Evolutionary conservation across 345 rosid species (phyloP), one percentile per base, ranked within the genome.

Genomic region (Streptanthus diversifolius): DNA sequence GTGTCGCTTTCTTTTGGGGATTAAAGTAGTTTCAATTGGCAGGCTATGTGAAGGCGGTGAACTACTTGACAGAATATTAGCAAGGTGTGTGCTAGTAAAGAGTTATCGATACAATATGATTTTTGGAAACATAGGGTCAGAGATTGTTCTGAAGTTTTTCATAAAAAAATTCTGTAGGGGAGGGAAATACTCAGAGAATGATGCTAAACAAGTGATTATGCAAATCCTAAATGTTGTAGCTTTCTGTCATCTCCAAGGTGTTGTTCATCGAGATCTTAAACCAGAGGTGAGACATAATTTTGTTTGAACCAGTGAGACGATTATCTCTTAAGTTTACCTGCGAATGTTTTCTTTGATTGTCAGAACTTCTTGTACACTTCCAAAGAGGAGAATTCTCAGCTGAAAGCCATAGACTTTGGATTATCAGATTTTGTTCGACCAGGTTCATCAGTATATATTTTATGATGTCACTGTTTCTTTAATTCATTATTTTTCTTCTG

Each of bases 11-110:
- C 2, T 27, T 4, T 49, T 3, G 8, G 19, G 33, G 11, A 0
- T 43, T 69, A 40, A 48, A 63, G 51, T 43, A 39, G 13, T 47
- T 74, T 61, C 24, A 64, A 44, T 66, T 70, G 83, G 76, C 91
- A 95, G 99, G 93, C 69, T 95, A 64, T 95, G 99, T 77, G 95
- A 86, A 86, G 99, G 99, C 68, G 99, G 99, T 58, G 97, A 91
- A 75, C 96, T 95, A 33, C 84, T 95, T 52, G 97, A 88, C 70
- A 90, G 90, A 79, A 91, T 95, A 81, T 83, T 88, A 56, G 79
- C 93, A 59, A 88, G 99, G 99, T 95, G 24, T 69, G 62, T 64
- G 21, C 39, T 55, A 29, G 17, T 3, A 10, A 54, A 54, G 21
- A 39, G 22, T 62, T 13, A 44, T 56, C 29, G 32, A 74, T 11